phyloP scores from a whole-genome alignment of 495 filamentous ascomycete species.

The Aspergillus sclerotiicarbonarius region DNA sequence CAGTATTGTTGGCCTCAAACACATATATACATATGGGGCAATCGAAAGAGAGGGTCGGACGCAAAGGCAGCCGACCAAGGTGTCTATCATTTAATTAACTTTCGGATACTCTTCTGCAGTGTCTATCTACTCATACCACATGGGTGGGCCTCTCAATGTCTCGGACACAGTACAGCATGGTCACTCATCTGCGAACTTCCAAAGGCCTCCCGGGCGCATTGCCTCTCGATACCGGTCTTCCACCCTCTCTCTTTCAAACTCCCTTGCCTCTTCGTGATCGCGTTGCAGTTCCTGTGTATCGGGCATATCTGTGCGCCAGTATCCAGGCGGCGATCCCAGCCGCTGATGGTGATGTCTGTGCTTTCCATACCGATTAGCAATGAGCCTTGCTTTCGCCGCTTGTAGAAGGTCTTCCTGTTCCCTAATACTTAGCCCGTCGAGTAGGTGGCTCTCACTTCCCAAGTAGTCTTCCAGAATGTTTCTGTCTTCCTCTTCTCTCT shows the following conservation, averaged over 20 bases:
- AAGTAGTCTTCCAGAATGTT: slow-evolving; percentile 64
- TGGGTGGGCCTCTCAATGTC: neutral
- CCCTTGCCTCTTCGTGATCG: slow-evolving; percentile 59
- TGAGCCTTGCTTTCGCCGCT: slow-evolving; percentile 61
- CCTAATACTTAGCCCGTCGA: slow-evolving; percentile 44
- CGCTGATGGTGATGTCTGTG: slow-evolving; percentile 75
- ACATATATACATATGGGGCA: no score
- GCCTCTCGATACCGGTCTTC: slow-evolving; percentile 78
- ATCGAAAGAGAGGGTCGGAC: no score
- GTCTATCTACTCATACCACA: no score
- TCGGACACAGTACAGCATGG: neutral
- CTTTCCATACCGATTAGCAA: slow-evolving; percentile 71
- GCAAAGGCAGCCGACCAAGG: no score
- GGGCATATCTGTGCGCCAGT: slow-evolving; percentile 88
- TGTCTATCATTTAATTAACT: no score
- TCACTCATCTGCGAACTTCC: slow-evolving; percentile 79
- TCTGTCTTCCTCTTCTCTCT: slow-evolving; percentile 45
- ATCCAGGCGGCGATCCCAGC: slow-evolving; percentile 72
- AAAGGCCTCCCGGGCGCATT: slow-evolving; percentile 69
- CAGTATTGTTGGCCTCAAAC: no score
- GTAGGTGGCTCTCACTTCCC: slow-evolving; percentile 49
- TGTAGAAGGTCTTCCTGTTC: slow-evolving; percentile 59
- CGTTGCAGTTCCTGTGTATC: slow-evolving; percentile 70
- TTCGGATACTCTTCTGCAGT: no score
- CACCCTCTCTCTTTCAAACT: slow-evolving; percentile 58